Evolutionary conservation across 1,139 yeast species (phyloP), one percentile per base, ranked within the genome.

Genomic region (Geotrichum fermentans): DNA sequence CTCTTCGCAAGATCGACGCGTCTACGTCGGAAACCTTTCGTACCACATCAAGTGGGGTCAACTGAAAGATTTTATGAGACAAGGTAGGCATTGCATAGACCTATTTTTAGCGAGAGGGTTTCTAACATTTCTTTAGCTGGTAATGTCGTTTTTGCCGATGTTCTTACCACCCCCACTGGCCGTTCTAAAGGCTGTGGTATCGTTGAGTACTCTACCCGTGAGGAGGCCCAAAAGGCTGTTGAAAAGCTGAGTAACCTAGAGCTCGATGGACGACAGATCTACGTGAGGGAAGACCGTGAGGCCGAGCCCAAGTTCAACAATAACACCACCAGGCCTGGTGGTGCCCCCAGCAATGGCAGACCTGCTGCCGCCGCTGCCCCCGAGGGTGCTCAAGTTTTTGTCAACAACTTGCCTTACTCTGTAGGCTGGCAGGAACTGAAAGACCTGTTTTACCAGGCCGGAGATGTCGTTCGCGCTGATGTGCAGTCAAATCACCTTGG

Each of bases 341-440:
- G 37, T 20, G 38, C 36, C 30, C 26, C 39, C n/a, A 17, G 41
- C 45, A n/a, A n/a, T n/a, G 14, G 47, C 43, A 30, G 53, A 45
- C 37, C 51, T 21, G 29, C 18, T n/a, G 20, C 42, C 16, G 39
- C 20, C 29, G 22, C 40, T 17, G 18, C 41, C 43, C 35, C 51
- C 28, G 58, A 58, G 22, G 61, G 65, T 4, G 73, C 77, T 55
- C 95, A 87, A 66, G 77, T 87, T 29, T 87, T 84, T 66, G 80
- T 87, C 46, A 88, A 92, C 34, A 87, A 89, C 65, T 70, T 90
- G 56, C 96, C 97, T 22, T 90, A 78, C 68, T 76, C 86, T 6
- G 73, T 79, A 49, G 82, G 78, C 57, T 87, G 96, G 95, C 92
- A 84, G 65, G 83, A 85, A 45, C 73, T 90, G 60, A 86, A 88